Base-by-base conservation (phyloP, 768 basidiomycete genomes). In the Phlegmacium glaucopus region DNA sequence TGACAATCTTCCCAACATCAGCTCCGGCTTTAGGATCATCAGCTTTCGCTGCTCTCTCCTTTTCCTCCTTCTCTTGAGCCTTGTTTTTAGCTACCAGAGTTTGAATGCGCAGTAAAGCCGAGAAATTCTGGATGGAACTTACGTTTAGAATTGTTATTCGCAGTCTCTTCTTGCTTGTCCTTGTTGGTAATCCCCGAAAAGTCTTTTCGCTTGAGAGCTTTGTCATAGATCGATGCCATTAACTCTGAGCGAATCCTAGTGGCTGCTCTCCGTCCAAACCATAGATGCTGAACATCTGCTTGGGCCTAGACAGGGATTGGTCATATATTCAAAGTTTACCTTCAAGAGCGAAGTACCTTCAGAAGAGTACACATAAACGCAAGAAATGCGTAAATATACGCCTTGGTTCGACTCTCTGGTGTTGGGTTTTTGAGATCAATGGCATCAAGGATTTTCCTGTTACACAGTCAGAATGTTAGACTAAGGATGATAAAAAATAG, bases 1-100 rank as follows among this genome's bases (percentile, higher is more conserved):
- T 90, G 45, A 94, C 89, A 44, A 94, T 90, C 63, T 94, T 93
- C 10, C 93, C 93, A 10, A 88, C 75, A 61, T 92, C 88, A 7
- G 93, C 93, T 12, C 90, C 87, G 1, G 85, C 78, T 54, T 80
- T 85, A 1, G 83, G 79, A 26, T 88, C 75, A 38, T 76, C 73
- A 13, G 66, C 71, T 55, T 67, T 71, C 9, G 63, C 67, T 25
- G 62, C 62, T 38, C 67, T 70, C 45, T 69, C 70, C 47, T 70
- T 70, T 42, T 70, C 71, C 13, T 62, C 68, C 36, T 65, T 64
- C 51, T 64, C 64, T 42, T 68, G 63, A 11, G 59, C 60, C 29
- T 68, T 69, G 36, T 52, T 61, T 38, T 63, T 67, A 16, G 58
- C 67, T 63, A 22, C 22, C 5, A 22, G 22, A 5, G 5, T 22